Percentiles rank a stretch among this genome's conserved stretches.
phyloP scores from a whole-genome alignment of 2,329 filamentous ascomycete genomes.

The Fusarium robinianum region DNA sequence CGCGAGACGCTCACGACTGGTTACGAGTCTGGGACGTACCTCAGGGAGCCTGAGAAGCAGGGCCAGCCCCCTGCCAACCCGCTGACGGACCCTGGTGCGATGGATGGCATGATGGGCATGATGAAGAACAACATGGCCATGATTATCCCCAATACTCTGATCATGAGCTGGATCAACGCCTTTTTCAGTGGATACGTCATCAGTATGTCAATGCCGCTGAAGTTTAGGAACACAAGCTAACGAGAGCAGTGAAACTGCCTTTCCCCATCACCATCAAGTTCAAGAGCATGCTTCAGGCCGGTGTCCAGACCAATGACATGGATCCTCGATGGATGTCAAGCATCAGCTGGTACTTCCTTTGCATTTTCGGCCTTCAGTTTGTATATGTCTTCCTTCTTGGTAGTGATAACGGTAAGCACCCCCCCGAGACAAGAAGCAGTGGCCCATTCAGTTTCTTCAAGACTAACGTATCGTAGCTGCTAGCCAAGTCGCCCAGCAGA shows the following conservation, averaged over 20 bases:
- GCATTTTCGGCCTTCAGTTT: constrained; percentile 93
- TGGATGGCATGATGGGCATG: constrained; percentile 99
- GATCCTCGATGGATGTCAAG: constrained; percentile 99
- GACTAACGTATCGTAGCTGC: constrained; percentile 64
- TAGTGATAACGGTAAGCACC: constrained; percentile 83
- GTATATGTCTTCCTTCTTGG: constrained; percentile 97
- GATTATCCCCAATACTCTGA: constrained; percentile 98
- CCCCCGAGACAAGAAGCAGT: constrained; percentile 6
- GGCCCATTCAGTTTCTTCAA: neutral
- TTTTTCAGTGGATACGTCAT: constrained; percentile 99
- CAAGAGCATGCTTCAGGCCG: constrained; percentile 98
- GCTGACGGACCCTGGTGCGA: constrained; percentile 90
- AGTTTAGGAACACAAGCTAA: constrained; percentile 22
- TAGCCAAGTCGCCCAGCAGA: constrained; percentile 89
- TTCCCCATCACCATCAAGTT: constrained; percentile 98
- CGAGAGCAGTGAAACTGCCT: constrained; percentile 78
- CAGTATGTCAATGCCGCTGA: constrained; percentile 57
- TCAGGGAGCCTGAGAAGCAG: constrained; percentile 85
- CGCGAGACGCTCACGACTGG: constrained; percentile 80
- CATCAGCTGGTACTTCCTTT: constrained; percentile 98
- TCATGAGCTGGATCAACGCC: constrained; percentile 99
- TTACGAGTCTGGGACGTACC: constrained; percentile 83
- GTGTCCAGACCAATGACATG: constrained; percentile 92
- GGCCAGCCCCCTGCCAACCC: constrained; percentile 91
- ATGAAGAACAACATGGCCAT: constrained; percentile 99